Evolutionary conservation across 768 basidiomycete species (phyloP), one percentile per base, ranked within the genome.

Genomic region (Pisolithus albus): DNA sequence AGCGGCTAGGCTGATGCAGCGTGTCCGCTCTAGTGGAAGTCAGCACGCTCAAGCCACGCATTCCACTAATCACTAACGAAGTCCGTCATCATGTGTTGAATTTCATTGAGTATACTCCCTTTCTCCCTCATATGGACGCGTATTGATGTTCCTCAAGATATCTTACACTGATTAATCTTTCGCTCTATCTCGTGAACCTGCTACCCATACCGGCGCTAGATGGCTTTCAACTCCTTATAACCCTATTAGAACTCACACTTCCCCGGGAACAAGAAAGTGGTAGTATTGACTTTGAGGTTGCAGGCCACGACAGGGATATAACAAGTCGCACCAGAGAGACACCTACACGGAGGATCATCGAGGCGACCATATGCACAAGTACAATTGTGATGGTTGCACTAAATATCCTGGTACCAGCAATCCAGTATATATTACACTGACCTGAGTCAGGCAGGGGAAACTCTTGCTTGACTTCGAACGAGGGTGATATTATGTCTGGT

Each of bases 101-200:
- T 28, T 78, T 86, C 56, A 75, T 81, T 61, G 64, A 75, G 88
- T 90, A 58, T 53, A 84, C 74, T n/a, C 5, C 9, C 18, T 41
- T 32, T 32, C 13, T 28, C 46, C 32, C 30, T 13, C 21, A 18
- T 21, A 37, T 2, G 13, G 2, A 18, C 24, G 46, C 34, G 57
- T 16, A 45, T 44, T 36, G 4, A 41, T 18, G 7, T 15, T 10
- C 40, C 28, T 10, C 50, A 56, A 86, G 87, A 54, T 88, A 87
- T 53, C 65, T 83, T 53, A 67, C 71, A 32, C 78, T 80, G 60
- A 75, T 87, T 2, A 81, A 83, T n/a, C 65, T 92, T 30, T 92
- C 89, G 3, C 72, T 94, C 1, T 92, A 80, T 64, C 67, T 92
- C 52, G 83, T 93, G 71, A 94, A 94, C 64, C 76, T 89, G 24